phyloP scores from a whole-genome alignment of 768 basidiomycete species.

The Boletus barrowsii region DNA sequence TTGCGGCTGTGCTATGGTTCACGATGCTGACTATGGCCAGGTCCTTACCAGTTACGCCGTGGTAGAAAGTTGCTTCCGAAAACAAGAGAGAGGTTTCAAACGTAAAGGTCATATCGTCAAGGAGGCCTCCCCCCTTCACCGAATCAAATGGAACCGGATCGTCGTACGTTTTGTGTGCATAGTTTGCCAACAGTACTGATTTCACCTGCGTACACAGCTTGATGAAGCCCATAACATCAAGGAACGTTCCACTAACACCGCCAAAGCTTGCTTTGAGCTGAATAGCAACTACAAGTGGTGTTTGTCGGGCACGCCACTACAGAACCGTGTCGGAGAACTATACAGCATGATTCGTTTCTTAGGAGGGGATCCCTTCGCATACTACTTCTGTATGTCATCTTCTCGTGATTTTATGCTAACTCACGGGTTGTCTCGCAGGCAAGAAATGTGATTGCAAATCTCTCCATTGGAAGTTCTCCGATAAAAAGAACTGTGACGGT shows the following conservation, averaged over 20 bases:
- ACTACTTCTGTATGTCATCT: slow-evolving; percentile 74
- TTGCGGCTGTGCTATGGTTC: background rate
- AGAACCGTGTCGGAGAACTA: slow-evolving; percentile 97
- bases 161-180: slow-evolving; percentile 45
- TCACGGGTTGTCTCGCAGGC: slow-evolving; percentile 40
- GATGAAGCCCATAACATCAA: slow-evolving; percentile 99
- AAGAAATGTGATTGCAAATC: slow-evolving; percentile 93
- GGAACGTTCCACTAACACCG: slow-evolving; percentile 90
- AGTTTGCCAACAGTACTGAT: background rate
- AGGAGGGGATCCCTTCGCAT: slow-evolving; percentile 90
- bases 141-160: slow-evolving; percentile 80
- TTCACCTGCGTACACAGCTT: slow-evolving; percentile 43
- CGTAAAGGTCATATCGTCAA: slow-evolving; percentile 79
- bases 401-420: background rate
- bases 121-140: slow-evolving; percentile 84
- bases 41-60: slow-evolving; percentile 87
- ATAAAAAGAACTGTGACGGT: slow-evolving; percentile 85
- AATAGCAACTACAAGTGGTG: slow-evolving; percentile 86
- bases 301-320: slow-evolving; percentile 92
- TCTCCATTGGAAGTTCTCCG: slow-evolving; percentile 88
- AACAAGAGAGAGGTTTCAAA: slow-evolving; percentile 91
- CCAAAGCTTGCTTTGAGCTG: slow-evolving; percentile 94
- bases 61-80: slow-evolving; percentile 87
- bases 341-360: slow-evolving; percentile 93
- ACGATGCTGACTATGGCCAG: slow-evolving; percentile 33